Base-by-base conservation (phyloP, 306 rosid genomes). In the Corylus americana region DNA sequence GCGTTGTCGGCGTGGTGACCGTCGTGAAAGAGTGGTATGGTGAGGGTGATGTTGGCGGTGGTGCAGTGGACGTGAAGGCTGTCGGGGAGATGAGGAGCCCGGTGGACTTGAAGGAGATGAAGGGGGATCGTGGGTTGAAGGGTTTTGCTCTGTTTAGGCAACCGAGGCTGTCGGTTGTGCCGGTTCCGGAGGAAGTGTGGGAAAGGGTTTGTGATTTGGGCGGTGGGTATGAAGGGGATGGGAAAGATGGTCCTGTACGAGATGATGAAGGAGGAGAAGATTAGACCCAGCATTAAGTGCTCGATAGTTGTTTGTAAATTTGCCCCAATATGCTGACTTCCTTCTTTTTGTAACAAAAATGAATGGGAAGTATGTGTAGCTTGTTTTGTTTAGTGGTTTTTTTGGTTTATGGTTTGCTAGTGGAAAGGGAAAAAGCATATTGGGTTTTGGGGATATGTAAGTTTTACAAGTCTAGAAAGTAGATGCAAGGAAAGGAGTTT, bases 41-140 rank as follows among this genome's bases (percentile, higher is more conserved):
- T 7, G 87, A 78, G 1, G 82, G 7, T 0, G 75, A 31, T 2
- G 89, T 39, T 11, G 74, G 57, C 10, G 89, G 27, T 0, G 92
- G 80, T 1, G 89, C 82, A 1, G 97, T 94, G 1, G 96, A 92
- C 74, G 97, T 95, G 55, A 88, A 87, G 70, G 96, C 80, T 1
- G 84, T 90, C 0, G 98, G 98, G 29, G 96, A 91, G 77, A 95
- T 95, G 97, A 86, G 96, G 77, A 86, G 81, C 80, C 77, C 79
- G 3, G 92, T 92, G 72, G 98, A 90, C 57, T 64, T 91, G 74
- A 89, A 83, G 75, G 98, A 91, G 91, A 91, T 95, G 95, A 94
- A 91, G 42, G 78, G 83, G 71, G 87, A 79, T 22, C 50, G 18
- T 11, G 89, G 86, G 35, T 51, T 86, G 72, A 86, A 84, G 48